Conservation (phyloP, 1,284 basidiomycete genomes). For the Sanghuangporus sanghuang region DNA sequence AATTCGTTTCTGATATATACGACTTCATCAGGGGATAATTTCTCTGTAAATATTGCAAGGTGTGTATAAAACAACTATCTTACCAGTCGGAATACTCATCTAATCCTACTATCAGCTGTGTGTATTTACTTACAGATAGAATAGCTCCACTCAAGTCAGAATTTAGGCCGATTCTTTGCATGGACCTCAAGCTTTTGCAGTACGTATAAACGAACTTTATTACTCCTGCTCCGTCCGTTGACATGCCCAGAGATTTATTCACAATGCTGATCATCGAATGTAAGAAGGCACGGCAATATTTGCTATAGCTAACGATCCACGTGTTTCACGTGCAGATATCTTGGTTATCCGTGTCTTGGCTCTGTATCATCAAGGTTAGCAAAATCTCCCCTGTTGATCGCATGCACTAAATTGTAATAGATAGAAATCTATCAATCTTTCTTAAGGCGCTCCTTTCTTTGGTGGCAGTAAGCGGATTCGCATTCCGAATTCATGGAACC, state of each 20-base stretch:
- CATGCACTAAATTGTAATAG: background rate
- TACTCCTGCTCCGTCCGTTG: background rate
- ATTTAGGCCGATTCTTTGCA: background rate
- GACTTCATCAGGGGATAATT: background rate
- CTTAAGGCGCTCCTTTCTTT: background rate
- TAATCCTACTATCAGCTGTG: background rate
- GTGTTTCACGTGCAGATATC: background rate
- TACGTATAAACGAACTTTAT: background rate
- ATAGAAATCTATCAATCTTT: background rate
- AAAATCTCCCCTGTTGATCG: background rate
- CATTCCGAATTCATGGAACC: too few species aligned
- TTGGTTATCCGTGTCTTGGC: constrained; percentile 7
- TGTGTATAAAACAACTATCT: background rate
- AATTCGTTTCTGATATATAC: background rate
- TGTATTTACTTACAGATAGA: background rate
- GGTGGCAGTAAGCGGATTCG: background rate
- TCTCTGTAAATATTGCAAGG: background rate
- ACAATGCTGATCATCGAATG: background rate
- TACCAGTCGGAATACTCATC: background rate
- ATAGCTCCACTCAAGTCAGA: too few species aligned
- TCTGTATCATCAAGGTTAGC: constrained; percentile 4
- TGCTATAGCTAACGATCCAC: background rate
- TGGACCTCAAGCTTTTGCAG: background rate
- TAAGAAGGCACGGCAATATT: background rate
- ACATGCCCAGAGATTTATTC: background rate